Conservation (phyloP, 306 rosid genomes). For the Neltuma alba region DNA sequence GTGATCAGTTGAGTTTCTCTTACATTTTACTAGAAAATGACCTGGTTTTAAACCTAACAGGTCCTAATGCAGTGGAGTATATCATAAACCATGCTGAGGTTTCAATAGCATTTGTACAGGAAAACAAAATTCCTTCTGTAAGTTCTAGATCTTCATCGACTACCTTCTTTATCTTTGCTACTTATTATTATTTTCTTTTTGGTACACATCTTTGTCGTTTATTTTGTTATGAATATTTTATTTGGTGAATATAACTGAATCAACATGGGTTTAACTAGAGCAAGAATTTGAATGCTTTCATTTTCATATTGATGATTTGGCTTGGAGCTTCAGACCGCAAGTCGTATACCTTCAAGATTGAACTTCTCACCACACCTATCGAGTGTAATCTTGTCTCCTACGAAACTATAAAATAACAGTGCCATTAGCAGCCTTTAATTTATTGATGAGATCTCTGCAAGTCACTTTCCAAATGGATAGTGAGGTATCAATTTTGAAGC, state of each 20-base stretch:
- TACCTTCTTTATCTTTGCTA: not conserved
- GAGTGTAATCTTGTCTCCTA: not conserved
- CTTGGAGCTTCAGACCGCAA: not conserved
- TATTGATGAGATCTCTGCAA: not conserved
- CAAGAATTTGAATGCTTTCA: not conserved
- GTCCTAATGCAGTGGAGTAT: slow-evolving; percentile 93
- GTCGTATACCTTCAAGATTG: not conserved
- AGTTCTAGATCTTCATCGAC: slow-evolving; percentile 33
- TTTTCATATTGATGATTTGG: not conserved
- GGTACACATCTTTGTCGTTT: too few species aligned
- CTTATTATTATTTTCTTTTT: not conserved
- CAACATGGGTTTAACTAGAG: not conserved
- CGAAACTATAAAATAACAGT: not conserved
- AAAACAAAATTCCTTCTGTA: slow-evolving; percentile 82
- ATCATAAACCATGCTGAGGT: slow-evolving; percentile 90
- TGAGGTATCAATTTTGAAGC: not conserved
- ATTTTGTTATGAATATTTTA: not conserved
- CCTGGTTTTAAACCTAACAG: slow-evolving; percentile 51
- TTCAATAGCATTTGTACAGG: slow-evolving; percentile 87
- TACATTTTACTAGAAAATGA: slow-evolving; percentile 5
- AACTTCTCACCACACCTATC: not conserved
- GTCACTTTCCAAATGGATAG: not conserved
- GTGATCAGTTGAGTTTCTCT: not conserved
- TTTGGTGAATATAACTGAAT: not conserved
- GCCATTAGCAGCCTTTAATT: not conserved